Base-by-base conservation (phyloP, 2,329 filamentous ascomycete genomes). In the Leptographium galeiforme region DNA sequence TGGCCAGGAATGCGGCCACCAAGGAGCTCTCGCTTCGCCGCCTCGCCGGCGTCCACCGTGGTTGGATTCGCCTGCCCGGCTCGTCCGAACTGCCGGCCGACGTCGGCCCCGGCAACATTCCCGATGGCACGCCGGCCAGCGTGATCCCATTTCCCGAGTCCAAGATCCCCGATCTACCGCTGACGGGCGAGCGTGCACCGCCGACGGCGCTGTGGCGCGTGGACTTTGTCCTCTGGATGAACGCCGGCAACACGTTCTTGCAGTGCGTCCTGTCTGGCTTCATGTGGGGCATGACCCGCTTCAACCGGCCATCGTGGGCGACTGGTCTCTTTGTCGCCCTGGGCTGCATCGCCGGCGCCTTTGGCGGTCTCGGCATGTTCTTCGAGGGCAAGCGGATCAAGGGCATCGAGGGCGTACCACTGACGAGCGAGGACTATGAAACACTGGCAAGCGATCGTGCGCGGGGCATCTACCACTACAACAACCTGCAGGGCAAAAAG, bases 271-370 rank as follows among this genome's bases (percentile, higher is more conserved):
- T 95, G 2, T 85, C 81, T 10, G 83, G 78, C 4, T 85, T 89
- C 68, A 94, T 95, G 89, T 94, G 87, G 86, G 82, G 79, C 2
- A 72, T 86, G 67, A 85, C 87, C 63, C 73, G 86, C 25, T 83
- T 82, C 61, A 69, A 84, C 25, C 74, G 89, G n/a, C 87, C 89
- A 0, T 77, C 78, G 25, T 94, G 87, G 87, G 78, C 82, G 12
- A 90, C 87, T 0, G 89, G 87, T 1, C 67, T 89, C 0, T 88
- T 93, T 62, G 84, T 95, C 18, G 85, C 78, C 2, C 63, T 91
- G 7, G 88, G 81, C 3, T 89, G 82, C 62, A 73, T 82, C 19
- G 80, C 85, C 6, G 84, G 84, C 8, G 84, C 76, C 16, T 63
- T 78, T 25, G 87, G 80, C 16, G 88, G 88, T 3, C 68, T 84